phyloP scores from a whole-genome alignment of 306 rosid species.

The Acmispon strigosus region DNA sequence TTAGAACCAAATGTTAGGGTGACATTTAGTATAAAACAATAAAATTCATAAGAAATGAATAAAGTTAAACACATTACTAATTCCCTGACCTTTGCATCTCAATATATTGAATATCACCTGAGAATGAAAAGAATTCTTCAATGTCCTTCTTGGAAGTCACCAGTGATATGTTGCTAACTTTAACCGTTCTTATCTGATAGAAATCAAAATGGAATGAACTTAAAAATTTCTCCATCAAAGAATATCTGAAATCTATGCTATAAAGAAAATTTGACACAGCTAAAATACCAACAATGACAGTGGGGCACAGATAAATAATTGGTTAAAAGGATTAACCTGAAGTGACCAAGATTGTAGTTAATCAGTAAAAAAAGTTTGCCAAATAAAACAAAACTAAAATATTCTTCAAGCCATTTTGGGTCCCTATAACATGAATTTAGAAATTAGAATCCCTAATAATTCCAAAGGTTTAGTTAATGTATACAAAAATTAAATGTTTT shows the following conservation, averaged over 20 bases:
- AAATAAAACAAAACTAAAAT: background rate
- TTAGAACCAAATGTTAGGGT: background rate
- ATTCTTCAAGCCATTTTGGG: background rate
- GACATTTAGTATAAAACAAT: background rate
- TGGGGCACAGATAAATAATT: background rate
- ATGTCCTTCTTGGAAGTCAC: conserved; percentile 49
- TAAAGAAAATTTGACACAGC: background rate
- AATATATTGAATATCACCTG: conserved; percentile 64
- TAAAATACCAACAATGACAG: background rate
- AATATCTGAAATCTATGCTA: background rate
- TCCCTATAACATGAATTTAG: background rate
- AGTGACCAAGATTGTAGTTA: background rate
- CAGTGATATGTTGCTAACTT: conserved; percentile 66
- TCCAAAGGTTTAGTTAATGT: background rate
- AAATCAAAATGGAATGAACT: conserved; percentile 16
- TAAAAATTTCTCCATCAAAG: background rate
- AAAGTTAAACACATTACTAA: conserved; percentile 1
- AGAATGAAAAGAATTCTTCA: conserved; percentile 79
- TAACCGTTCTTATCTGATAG: conserved; percentile 60
- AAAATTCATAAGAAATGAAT: background rate
- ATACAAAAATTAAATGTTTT: background rate
- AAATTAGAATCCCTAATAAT: background rate
- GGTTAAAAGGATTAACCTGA: background rate
- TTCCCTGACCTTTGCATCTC: conserved; percentile 70
- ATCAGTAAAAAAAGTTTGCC: background rate